Evolutionary conservation across 768 basidiomycete genomes (phyloP).

Genomic region (Daedaleopsis nitida): DNA sequence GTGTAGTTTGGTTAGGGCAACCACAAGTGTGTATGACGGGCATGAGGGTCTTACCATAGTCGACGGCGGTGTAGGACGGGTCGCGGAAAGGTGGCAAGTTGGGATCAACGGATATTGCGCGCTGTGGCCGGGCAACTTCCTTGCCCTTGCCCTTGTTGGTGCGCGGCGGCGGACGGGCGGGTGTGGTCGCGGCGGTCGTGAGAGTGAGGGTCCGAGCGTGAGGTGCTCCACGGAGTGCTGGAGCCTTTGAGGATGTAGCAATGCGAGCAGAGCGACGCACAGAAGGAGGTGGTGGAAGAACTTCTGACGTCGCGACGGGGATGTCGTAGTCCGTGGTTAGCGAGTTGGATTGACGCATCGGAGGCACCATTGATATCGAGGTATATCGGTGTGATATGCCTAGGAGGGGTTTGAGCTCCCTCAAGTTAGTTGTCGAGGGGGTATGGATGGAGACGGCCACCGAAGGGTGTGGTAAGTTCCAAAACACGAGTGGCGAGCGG

Average conservation of each 20-base stretch:
- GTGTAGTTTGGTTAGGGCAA: neutral
- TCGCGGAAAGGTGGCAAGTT: neutral
- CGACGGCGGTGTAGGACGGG: neutral
- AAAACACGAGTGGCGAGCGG: neutral
- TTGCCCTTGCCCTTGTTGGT: constrained; percentile 10
- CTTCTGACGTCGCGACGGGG: constrained; percentile 4
- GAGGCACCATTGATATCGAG: neutral
- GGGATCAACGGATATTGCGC: neutral
- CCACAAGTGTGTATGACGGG: neutral
- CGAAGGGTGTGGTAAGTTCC: neutral
- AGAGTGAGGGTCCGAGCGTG: neutral
- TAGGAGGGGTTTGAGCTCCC: too few relatives aligned
- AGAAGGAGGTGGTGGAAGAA: neutral
- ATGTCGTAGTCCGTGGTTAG: neutral
- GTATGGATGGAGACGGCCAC: neutral
- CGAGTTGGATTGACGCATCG: neutral
- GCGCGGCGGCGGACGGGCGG: neutral
- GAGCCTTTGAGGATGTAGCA: neutral
- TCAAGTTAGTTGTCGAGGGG: too few relatives aligned
- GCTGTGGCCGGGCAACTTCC: neutral
- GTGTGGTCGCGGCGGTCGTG: neutral
- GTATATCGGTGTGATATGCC: too few relatives aligned
- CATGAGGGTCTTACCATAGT: neutral
- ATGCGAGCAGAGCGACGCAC: neutral
- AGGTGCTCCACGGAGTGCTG: too few relatives aligned